Percentiles rank a stretch among this genome's conserved stretches.
phyloP scores from a whole-genome alignment of 352 stramenopile genomes.

The Phytophthora podocarpi region DNA sequence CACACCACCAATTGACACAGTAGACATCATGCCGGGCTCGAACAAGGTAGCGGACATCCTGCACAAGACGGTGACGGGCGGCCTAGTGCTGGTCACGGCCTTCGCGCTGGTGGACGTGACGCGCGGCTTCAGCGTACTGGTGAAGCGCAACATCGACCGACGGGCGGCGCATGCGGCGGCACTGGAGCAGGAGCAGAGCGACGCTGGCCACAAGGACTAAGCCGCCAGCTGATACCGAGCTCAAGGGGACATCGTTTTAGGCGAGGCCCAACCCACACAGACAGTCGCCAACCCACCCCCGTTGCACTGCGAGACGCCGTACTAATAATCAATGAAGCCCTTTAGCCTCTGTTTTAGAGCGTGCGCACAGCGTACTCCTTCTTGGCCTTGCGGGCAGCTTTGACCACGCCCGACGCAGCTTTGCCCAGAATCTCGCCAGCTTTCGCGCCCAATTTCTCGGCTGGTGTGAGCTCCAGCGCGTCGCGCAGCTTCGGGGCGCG shows the following conservation, averaged over 20 bases:
- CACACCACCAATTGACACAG: conserved; percentile 5
- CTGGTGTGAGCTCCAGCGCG: conserved; percentile 57
- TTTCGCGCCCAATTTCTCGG: conserved; percentile 48
- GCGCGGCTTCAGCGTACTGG: conserved; percentile 78
- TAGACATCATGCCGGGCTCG: conserved; percentile 20
- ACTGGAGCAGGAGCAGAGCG: conserved; percentile 21
- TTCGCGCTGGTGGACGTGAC: conserved; percentile 77
- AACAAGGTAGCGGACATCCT: conserved; percentile 66
- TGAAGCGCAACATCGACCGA: conserved; percentile 81
- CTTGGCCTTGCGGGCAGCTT: conserved; percentile 49
- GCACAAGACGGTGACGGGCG: conserved; percentile 83
- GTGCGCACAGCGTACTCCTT: conserved; percentile 73
- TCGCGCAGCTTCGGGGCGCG: conserved; percentile 58
- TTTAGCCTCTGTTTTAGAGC: conserved; percentile 40
- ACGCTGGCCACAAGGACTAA: conserved; percentile 38
- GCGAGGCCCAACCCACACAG: neutral
- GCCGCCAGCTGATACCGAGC: neutral
- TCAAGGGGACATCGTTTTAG: neutral
- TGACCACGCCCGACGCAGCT: conserved; percentile 41
- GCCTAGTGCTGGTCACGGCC: conserved; percentile 70
- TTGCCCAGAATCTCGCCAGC: conserved; percentile 50
- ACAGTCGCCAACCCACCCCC: neutral
- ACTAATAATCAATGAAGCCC: conserved; percentile 35
- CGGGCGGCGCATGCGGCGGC: conserved; percentile 30
- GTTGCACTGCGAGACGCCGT: neutral